Evolutionary conservation across 1,139 yeast genomes (phyloP), one percentile per base, ranked within the genome.

Genomic region (Saccharomyces hybrid): DNA sequence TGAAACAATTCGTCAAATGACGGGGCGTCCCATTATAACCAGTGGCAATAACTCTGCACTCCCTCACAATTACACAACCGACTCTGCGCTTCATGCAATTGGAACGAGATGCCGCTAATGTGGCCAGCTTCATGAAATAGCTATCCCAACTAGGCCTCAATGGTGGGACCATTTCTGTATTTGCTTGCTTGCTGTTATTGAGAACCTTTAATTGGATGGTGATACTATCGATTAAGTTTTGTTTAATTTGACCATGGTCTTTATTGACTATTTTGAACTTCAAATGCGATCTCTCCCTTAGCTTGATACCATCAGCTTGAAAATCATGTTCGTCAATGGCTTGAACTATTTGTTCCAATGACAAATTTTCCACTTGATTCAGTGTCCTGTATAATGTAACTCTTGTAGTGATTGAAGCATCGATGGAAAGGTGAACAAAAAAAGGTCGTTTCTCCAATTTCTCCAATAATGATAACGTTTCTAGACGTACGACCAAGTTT

Each of bases 1-100:
- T 93, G 66, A 89, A 91, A 71, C 99, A 93, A 67, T 93, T 93
- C 31, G 77, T 75, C 64, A 89, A 73, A 57, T 91, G 89, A 47
- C 96, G 78, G 11, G 99, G 98, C 0, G 99, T 93, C 1, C 99
- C 99, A 66, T 93, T 93, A 71, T 95, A 93, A 0, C 99, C 99
- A 0, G 99, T 93, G 1, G 99, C 95, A 32, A 95, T 79, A 38
- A 93, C 96, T 54, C 97, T 75, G 51, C 82, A 83, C 54, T 88
- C 95, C 53, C 91, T 78, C 0, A 89, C 97, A 31, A 93, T 80
- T 2, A 95, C 98, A 71, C 98, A 91, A 0, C 99, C 99, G 1
- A 93, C 99, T 57, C 96, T 78, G 56, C 99, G 77, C 70, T 93
- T 95, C 99, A 93, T 95, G 73, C 99, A 95, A 64, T 93, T 95